Percentiles rank a stretch among this genome's conserved stretches.
Evolutionary conservation across 805 yeast genomes (phyloP).

Genomic region (Lachancea fermentati): DNA sequence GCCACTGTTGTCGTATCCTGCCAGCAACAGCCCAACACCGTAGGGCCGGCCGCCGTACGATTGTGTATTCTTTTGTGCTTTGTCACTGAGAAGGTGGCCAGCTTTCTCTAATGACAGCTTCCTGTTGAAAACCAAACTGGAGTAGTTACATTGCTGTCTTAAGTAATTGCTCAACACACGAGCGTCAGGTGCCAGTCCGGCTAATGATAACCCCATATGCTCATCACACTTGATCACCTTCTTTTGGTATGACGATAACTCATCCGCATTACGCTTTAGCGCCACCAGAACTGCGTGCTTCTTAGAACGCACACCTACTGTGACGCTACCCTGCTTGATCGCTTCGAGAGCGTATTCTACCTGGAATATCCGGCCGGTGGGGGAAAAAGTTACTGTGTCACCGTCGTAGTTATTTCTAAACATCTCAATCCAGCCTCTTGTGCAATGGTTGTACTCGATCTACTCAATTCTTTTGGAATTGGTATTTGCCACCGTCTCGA

Average conservation of each 20-base stretch:
- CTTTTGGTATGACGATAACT: conserved; percentile 93
- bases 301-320: conserved; percentile 86
- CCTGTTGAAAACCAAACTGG: conserved; percentile 78
- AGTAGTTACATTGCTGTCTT: conserved; percentile 86
- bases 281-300: conserved; percentile 90
- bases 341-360: conserved; percentile 98
- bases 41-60: conserved; percentile 95
- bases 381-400: conserved; percentile 97
- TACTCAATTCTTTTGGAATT: no score
- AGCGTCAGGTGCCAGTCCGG: conserved; percentile 98
- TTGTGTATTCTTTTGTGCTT: conserved; percentile 96
- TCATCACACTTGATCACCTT: conserved; percentile 87
- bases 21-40: conserved; percentile 89
- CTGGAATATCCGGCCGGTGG: conserved; percentile 96
- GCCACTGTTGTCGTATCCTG: conserved; percentile 91
- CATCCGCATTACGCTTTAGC: conserved; percentile 93
- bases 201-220: conserved; percentile 91
- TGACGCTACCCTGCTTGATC: conserved; percentile 95
- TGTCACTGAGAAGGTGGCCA: conserved; percentile 82
- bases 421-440: conserved; percentile 35
- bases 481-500: no score
- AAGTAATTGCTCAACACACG: conserved; percentile 84
- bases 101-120: conserved; percentile 81
- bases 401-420: conserved; percentile 98
- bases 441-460: no score